These are phyloP conservation scores for Phytophthora macrochlamydospora DNA, from an alignment of 352 stramenopile genomes.

Conservation along the genomic window DNA sequence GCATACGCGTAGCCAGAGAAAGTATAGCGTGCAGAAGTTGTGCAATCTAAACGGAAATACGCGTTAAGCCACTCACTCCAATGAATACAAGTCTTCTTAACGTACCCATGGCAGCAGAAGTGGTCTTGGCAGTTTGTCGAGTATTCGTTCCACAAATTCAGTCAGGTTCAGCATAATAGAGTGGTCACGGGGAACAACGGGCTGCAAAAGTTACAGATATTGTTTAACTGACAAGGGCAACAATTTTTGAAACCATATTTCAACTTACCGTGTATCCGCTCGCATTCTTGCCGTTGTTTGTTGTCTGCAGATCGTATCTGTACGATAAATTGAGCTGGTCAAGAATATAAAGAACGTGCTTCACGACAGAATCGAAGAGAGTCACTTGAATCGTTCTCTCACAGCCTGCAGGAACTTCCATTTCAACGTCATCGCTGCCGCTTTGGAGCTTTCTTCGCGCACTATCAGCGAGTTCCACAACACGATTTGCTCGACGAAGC, in stretches of 20 bases:
- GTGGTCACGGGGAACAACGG: slow-evolving; percentile 69
- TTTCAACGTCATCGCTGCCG: slow-evolving; percentile 27
- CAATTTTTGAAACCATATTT: background rate
- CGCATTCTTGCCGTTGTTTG: slow-evolving; percentile 37
- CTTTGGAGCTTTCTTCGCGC: background rate
- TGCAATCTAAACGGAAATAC: slow-evolving; percentile 33
- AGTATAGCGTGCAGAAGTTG: slow-evolving; percentile 43
- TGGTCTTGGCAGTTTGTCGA: slow-evolving; percentile 36
- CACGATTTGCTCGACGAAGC: slow-evolving; percentile 18
- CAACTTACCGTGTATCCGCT: slow-evolving; percentile 65
- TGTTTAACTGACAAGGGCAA: background rate
- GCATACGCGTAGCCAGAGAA: slow-evolving; percentile 29
- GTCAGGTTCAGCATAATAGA: slow-evolving; percentile 84
- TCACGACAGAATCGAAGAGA: slow-evolving; percentile 61
- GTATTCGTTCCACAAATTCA: slow-evolving; percentile 68
- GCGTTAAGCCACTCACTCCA: background rate
- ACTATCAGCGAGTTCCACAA: background rate
- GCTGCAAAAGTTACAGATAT: slow-evolving; percentile 35
- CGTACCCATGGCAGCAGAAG: slow-evolving; percentile 57
- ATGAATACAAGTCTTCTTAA: background rate
- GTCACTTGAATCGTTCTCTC: slow-evolving; percentile 31
- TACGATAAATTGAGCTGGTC: slow-evolving; percentile 71
- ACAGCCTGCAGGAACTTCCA: slow-evolving; percentile 17
- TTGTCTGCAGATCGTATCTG: slow-evolving; percentile 56
- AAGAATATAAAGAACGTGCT: slow-evolving; percentile 53